Evolutionary conservation across 2,329 filamentous ascomycete species (phyloP), one percentile per base, ranked within the genome.

Genomic region (Sporothrix euskadiensis): DNA sequence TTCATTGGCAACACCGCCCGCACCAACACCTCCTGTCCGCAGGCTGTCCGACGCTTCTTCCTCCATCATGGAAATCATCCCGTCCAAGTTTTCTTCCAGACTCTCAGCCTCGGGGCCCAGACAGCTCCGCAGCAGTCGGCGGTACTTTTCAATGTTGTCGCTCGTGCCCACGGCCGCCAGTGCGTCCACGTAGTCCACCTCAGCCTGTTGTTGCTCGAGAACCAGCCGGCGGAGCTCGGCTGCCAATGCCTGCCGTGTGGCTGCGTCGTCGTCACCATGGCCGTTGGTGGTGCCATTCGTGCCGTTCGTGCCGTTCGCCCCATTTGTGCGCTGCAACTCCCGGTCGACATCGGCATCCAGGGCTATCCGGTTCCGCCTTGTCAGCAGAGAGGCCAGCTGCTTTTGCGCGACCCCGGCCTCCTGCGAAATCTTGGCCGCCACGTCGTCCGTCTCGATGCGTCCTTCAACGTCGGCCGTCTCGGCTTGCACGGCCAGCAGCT

Each of bases 61-160:
- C 79, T 90, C 87, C 86, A 90, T 89, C 84, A 89, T 88, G 65
- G 86, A 84, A 77, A 90, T 88, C 75, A 90, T 81, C 74, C 85
- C 87, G 78, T 89, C 87, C 69, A 90, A 81, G 78, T 89, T 90
- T 61, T 85, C 84, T 79, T 94, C 91, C 49, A 94, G 86, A 76
- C 88, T 90, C 76, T 92, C 90, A 69, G 92, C 90, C 76, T 88
- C 86, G 19, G 90, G 86, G 35, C 90, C 90, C 39, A 94, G 83
- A 74, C 92, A 93, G 74, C 88, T 87, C 74, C 88, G 88, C 44
- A 94, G 88, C 41, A 94, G 84, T 72, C 87, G 87, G 75, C 91
- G 87, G 80, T 94, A 95, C 80, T 90, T 89, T 77, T 90, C 90
- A 76, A 92, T 92, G 79, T 90, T 90, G 80, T 93, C 91, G 49